Evolutionary conservation across 805 yeast genomes (phyloP).

Genomic region (Ogataea ramenticola): DNA sequence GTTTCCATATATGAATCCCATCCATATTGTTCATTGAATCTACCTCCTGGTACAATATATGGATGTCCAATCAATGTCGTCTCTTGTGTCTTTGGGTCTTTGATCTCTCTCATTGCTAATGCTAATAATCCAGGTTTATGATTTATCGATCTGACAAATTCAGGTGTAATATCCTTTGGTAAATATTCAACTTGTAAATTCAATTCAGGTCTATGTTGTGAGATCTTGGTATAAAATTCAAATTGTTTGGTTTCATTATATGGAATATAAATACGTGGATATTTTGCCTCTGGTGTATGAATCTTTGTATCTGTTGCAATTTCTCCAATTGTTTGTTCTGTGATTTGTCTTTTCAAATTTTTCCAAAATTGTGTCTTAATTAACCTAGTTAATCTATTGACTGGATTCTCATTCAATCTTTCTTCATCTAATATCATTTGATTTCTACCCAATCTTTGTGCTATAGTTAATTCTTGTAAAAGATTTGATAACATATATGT

Average conservation of each 20-base stretch:
- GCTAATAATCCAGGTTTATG: slow-evolving; percentile 82
- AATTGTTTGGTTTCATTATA: slow-evolving; percentile 61
- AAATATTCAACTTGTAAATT: slow-evolving; percentile 68
- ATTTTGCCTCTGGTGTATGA: slow-evolving; percentile 48
- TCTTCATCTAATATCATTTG: slow-evolving; percentile 78
- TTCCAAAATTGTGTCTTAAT: slow-evolving; percentile 79
- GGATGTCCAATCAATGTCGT: slow-evolving; percentile 55
- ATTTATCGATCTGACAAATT: slow-evolving; percentile 69
- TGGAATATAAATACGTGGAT: slow-evolving; percentile 78
- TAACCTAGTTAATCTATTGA: slow-evolving; percentile 62
- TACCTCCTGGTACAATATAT: slow-evolving; percentile 94
- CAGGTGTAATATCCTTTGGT: slow-evolving; percentile 70
- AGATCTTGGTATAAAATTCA: slow-evolving; percentile 53
- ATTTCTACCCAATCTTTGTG: slow-evolving; percentile 70
- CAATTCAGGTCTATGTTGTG: slow-evolving; percentile 46
- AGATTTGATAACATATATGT: slow-evolving; percentile 85
- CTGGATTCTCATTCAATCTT: slow-evolving; percentile 82
- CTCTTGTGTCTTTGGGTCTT: slow-evolving; percentile 45
- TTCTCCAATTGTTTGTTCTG: slow-evolving; percentile 49
- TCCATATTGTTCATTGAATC: slow-evolving; percentile 94
- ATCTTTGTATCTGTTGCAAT: slow-evolving; percentile 80
- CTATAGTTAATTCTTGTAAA: slow-evolving; percentile 83
- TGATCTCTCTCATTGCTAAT: slow-evolving; percentile 53
- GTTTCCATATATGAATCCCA: slow-evolving; percentile 97
- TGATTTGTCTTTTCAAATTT: slow-evolving; percentile 63